Base-by-base conservation (phyloP, 2,329 filamentous ascomycete species). In the Penicillium sclerotiorum region DNA sequence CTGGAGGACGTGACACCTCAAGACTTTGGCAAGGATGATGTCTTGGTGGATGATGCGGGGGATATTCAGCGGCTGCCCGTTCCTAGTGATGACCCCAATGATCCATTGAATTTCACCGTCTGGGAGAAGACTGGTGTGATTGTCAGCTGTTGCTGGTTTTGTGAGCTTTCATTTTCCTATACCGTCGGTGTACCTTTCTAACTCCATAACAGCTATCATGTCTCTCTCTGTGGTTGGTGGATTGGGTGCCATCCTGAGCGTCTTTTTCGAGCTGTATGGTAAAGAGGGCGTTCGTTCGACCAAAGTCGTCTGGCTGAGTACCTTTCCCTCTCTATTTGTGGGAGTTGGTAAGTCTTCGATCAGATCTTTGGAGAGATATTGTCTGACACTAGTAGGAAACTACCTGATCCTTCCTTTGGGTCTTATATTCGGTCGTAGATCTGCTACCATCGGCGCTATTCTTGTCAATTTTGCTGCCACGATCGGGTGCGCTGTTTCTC, bases 381-480 rank as follows among this genome's bases (percentile, higher is more conserved):
- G 22, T 8, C 15, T 41, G 27, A 46, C 32, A 21, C 17, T 4
- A 4, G 3, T 17, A 65, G 63, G 61, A 8, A 64, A 67, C 49
- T 73, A 70, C 48, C 50, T 73, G n/a, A 67, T 73, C 40, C 62
- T 76, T 21, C 73, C 73, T 1, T 45, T 73, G 7, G 66, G 68
- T 12, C 59, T 75, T 36, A 64, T 72, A 8, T 69, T 69, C 35
- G 73, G 73, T 13, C 65, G 70, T 9, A 64, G 73, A 8, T 68
- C 70, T 5, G 64, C 70, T 2, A 66, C 72, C 12, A 60, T 74
- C 5, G 37, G 61, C 7, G 64, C 68, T 7, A 62, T 59, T 12
- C 18, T 65, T 8, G 56, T 73, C 4, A 60, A 70, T 7, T 55
- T 75, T 6, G 59, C 56, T 4, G 62, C 66, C 0, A 67, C 67